These are phyloP conservation scores for Mrakia blollopis DNA, from an alignment of 768 basidiomycete genomes.

Conservation along the genomic window DNA sequence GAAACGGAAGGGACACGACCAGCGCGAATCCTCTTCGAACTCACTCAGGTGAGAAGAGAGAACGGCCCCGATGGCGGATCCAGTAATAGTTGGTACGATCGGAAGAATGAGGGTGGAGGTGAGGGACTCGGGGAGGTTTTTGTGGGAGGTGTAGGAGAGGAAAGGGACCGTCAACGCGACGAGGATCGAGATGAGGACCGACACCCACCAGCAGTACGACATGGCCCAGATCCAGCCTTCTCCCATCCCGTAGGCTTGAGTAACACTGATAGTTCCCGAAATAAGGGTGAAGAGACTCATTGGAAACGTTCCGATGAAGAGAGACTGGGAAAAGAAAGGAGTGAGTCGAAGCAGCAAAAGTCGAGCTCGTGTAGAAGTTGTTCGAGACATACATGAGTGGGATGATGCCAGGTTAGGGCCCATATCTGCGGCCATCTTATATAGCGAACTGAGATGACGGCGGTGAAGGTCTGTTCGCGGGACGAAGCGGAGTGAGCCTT, in stretches of 20 bases:
- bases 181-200: constrained; percentile 18
- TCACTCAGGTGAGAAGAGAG: constrained; percentile 26
- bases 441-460: constrained; percentile 30
- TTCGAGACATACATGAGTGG: constrained; percentile 23
- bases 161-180: constrained; percentile 33
- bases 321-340: background rate
- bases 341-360: constrained; percentile 18
- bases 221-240: constrained; percentile 33
- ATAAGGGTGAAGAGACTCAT: constrained; percentile 32
- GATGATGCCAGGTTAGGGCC: constrained; percentile 26
- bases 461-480: constrained; percentile 19
- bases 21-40: background rate
- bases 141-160: constrained; percentile 32
- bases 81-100: constrained; percentile 32
- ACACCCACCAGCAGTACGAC: constrained; percentile 30
- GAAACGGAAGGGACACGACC: no score
- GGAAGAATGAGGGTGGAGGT: constrained; percentile 33
- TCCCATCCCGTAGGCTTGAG: constrained; percentile 29
- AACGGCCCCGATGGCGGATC: constrained; percentile 34
- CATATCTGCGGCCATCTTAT: constrained; percentile 32
- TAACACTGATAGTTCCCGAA: constrained; percentile 27
- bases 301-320: constrained; percentile 33
- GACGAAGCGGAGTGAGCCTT: no score
- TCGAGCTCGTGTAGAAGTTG: constrained; percentile 18
- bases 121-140: constrained; percentile 31